Evolutionary conservation across 1,284 basidiomycete genomes (phyloP).

Genomic region (Macrocybe sp.): DNA sequence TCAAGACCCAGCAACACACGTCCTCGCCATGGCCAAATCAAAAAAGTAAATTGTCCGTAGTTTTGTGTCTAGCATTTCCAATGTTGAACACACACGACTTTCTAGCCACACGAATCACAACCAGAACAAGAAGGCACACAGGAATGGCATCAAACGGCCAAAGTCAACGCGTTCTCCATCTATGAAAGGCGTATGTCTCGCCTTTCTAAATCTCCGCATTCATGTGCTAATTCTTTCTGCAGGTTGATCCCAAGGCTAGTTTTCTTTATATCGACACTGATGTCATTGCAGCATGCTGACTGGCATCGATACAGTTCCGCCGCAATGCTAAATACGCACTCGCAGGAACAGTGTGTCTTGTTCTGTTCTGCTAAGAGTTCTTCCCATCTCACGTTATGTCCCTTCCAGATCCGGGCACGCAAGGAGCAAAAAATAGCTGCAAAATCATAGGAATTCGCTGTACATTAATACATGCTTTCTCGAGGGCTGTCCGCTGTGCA

Average conservation of each 20-base stretch:
- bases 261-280: slow-evolving; percentile 8
- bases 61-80: neutral
- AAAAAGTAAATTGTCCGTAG: slow-evolving; percentile 55
- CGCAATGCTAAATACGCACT: slow-evolving; percentile 80
- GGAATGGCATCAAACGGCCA: slow-evolving; percentile 92
- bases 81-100: slow-evolving; percentile 8
- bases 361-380: neutral
- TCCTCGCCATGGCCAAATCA: slow-evolving; percentile 72
- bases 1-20: slow-evolving; percentile 12
- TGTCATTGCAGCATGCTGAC: slow-evolving; percentile 8
- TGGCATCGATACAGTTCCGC: slow-evolving; percentile 60
- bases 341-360: slow-evolving; percentile 68
- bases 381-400: slow-evolving; percentile 8
- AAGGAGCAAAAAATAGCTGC: slow-evolving; percentile 51
- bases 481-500: slow-evolving; percentile 15
- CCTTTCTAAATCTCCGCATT: slow-evolving; percentile 5
- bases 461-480: slow-evolving; percentile 8
- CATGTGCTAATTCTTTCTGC: slow-evolving; percentile 3
- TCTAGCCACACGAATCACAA: slow-evolving; percentile 87
- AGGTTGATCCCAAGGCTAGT: slow-evolving; percentile 84
- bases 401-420: slow-evolving; percentile 57
- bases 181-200: slow-evolving; percentile 80
- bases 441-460: slow-evolving; percentile 27
- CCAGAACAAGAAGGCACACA: slow-evolving; percentile 93
- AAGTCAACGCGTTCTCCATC: slow-evolving; percentile 76